Conservation (phyloP, 805 yeast species). For the Candida germanica region DNA sequence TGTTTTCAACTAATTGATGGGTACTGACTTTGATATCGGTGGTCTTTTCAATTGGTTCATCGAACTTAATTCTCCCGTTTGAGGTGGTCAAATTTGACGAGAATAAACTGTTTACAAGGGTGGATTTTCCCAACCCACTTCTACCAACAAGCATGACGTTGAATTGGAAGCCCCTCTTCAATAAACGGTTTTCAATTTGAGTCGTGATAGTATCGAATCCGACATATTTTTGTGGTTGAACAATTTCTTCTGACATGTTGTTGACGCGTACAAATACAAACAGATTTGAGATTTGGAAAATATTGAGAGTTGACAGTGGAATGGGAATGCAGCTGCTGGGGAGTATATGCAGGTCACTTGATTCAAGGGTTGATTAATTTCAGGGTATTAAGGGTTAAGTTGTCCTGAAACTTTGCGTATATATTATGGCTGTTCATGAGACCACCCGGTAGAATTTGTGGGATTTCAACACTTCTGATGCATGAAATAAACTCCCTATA, state of each 20-base stretch:
- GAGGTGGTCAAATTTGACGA: conserved; percentile 75
- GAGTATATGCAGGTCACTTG: no score
- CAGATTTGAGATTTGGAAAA: conserved; percentile 1
- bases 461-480: no score
- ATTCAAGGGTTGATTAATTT: no score
- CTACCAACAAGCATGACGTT: conserved; percentile 89
- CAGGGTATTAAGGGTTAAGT: no score
- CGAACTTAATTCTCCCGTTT: conserved; percentile 63
- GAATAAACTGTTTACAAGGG: conserved; percentile 86
- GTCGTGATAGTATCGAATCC: conserved; percentile 96
- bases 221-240: conserved; percentile 74
- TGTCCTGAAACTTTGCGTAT: no score
- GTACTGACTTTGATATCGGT: conserved; percentile 73
- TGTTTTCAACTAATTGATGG: conserved; percentile 78
- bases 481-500: no score
- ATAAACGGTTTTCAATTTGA: conserved; percentile 88
- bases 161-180: conserved; percentile 91
- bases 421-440: no score
- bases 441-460: no score
- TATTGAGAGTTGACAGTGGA: no score
- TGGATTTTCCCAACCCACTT: conserved; percentile 93
- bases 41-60: conserved; percentile 79
- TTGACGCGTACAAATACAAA: conserved; percentile 8
- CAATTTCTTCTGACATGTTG: conserved; percentile 8
- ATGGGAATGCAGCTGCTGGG: no score